Base-by-base conservation (phyloP, 2,329 filamentous ascomycete species). In the Zalaria obscura region DNA sequence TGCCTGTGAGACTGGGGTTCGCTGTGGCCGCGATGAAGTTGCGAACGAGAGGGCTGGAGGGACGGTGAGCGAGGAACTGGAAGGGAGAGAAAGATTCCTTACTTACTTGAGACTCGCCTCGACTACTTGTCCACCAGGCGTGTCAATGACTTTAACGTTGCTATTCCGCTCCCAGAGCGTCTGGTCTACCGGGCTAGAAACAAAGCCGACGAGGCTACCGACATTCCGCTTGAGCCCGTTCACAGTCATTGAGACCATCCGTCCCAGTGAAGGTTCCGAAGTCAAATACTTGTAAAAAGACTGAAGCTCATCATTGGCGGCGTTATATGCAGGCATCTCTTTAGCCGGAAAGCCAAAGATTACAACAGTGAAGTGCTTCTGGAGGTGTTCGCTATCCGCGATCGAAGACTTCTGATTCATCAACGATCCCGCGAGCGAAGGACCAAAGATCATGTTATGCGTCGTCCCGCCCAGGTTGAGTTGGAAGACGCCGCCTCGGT, bases 161-260 rank as follows among this genome's bases (percentile, higher is more conserved):
- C 62, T 67, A n/a, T 55, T 59, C 29, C 73, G 68, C 52, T 82
- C 78, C 77, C 78, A 81, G 2, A 64, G 62, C 49, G 68, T 66
- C 45, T 79, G 73, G 50, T 82, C 77, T 25, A 81, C 73, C 2
- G 68, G 60, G 11, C 73, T 77, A 5, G 67, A 62, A 32, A 67
- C 68, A 49, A 77, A 78, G 1, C 74, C 75, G 33, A 80, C 66
- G 29, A 82, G 55, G 40, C 74, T 70, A 4, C 72, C 69, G 7
- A 73, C 62, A 11, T 67, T 62, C 5, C 58, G 54, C 45, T 69
- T 59, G 4, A 69, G 56, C 42, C 58, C 59, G 33, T 47, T 55
- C 36, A 58, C 63, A 5, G 61, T 63, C 9, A 47, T 44, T 4
- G 54, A 48, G 1, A 68, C 54, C 45, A 66, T 53, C 37, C 62